Conservation (phyloP, 192 early-diverging fungal species). For the Gorgonomyces haynaldii region DNA sequence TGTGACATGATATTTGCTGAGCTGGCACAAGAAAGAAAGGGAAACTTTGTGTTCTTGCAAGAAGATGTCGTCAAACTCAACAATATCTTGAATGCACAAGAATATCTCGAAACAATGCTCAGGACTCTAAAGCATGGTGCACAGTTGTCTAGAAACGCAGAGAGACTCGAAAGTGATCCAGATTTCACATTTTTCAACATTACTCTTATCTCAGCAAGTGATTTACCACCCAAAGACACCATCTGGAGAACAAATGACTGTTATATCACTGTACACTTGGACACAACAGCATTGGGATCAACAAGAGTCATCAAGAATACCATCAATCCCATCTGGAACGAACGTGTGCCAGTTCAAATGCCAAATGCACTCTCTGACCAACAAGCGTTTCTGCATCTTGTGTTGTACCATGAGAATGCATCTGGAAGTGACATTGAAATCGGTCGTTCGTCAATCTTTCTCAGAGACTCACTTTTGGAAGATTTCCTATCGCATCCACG, state of each 20-base stretch:
- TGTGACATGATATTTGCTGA: conserved; percentile 22
- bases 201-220: conserved; percentile 22
- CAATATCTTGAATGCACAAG: conserved; percentile 31
- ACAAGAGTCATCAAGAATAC: conserved; percentile 18
- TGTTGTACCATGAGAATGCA: conserved; percentile 24
- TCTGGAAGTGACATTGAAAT: conserved; percentile 21
- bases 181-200: conserved; percentile 12
- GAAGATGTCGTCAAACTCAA: conserved; percentile 30
- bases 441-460: conserved; percentile 8
- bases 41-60: conserved; percentile 7
- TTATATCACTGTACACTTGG: conserved; percentile 19
- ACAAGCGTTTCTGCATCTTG: conserved; percentile 20
- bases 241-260: conserved; percentile 24
- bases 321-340: conserved; percentile 39
- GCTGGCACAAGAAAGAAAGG: conserved; percentile 12
- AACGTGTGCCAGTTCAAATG: conserved; percentile 13
- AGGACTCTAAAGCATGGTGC: conserved; percentile 8
- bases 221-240: conserved; percentile 22
- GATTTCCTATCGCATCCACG: conserved; percentile 29
- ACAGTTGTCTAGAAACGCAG: background rate
- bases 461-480: conserved; percentile 16
- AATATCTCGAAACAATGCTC: conserved; percentile 22
- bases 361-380: conserved; percentile 13
- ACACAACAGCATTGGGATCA: conserved; percentile 8
- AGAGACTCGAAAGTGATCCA: conserved; percentile 1